Percentiles rank a stretch among this genome's conserved stretches.
Conservation (phyloP, 1,284 basidiomycete species). For the Chalciporus piperatoides region DNA sequence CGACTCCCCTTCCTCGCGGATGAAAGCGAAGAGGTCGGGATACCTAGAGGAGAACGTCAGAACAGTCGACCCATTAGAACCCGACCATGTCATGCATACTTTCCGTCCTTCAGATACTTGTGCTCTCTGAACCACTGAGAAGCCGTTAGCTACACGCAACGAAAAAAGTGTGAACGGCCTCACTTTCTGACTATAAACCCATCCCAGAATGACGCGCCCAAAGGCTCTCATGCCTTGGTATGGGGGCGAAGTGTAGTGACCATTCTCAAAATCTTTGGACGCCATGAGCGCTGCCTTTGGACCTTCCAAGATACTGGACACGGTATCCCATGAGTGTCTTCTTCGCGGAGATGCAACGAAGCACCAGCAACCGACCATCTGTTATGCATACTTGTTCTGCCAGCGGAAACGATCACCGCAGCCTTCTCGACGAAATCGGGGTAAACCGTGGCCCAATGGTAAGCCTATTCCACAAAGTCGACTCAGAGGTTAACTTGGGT, state of each 20-base stretch:
- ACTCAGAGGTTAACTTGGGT: background rate
- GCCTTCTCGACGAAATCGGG: conserved; percentile 53
- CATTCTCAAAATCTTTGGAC: conserved; percentile 53
- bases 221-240: conserved; percentile 51
- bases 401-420: conserved; percentile 23
- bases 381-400: conserved; percentile 56
- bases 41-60: conserved; percentile 31
- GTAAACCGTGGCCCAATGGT: conserved; percentile 56
- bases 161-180: conserved; percentile 10
- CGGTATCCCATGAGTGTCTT: background rate
- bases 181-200: conserved; percentile 54
- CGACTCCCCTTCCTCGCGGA: conserved; percentile 49
- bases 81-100: conserved; percentile 25
- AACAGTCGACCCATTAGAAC: background rate
- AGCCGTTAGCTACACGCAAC: background rate
- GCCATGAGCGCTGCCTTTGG: conserved; percentile 49
- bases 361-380: conserved; percentile 40
- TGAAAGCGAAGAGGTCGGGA: conserved; percentile 46
- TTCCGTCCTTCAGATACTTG: conserved; percentile 41
- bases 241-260: conserved; percentile 47
- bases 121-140: conserved; percentile 53
- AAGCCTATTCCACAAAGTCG: conserved; percentile 37
- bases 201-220: conserved; percentile 50
- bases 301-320: conserved; percentile 51
- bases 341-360: background rate